These are phyloP conservation scores for Acacia acuminata DNA, from an alignment of 306 rosid genomes.

Conservation along the genomic window DNA sequence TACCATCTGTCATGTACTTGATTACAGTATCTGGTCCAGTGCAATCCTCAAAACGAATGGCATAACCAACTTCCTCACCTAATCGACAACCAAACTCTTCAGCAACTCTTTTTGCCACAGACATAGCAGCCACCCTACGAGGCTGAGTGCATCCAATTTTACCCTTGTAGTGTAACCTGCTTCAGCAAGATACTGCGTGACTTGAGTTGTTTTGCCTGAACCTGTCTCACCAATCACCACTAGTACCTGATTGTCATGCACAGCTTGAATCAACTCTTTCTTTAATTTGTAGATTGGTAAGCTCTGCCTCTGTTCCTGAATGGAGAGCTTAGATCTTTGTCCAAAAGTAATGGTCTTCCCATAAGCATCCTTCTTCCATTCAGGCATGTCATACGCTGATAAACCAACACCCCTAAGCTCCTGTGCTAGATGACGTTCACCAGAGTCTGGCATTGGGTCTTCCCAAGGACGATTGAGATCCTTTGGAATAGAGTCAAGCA, in stretches of 20 bases:
- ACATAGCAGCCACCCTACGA: constrained; percentile 90
- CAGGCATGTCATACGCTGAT: constrained; percentile 90
- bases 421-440: constrained; percentile 93
- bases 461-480: constrained; percentile 99
- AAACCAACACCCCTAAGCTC: constrained; percentile 91
- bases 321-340: constrained; percentile 86
- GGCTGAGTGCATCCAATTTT: constrained; percentile 95
- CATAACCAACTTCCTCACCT: constrained; percentile 93
- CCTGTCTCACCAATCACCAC: constrained; percentile 95
- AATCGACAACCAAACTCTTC: constrained; percentile 87
- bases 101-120: constrained; percentile 90
- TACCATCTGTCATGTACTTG: constrained; percentile 94
- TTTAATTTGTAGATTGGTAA: constrained; percentile 82
- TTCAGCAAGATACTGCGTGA: constrained; percentile 90
- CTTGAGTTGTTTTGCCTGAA: constrained; percentile 90
- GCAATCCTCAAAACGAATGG: constrained; percentile 88
- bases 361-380: constrained; percentile 94
- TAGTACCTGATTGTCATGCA: constrained; percentile 75
- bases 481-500: constrained; percentile 91
- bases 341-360: constrained; percentile 86
- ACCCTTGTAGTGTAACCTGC: constrained; percentile 77
- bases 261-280: constrained; percentile 80
- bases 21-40: constrained; percentile 82
- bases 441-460: constrained; percentile 90
- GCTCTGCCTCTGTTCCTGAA: constrained; percentile 82